phyloP scores from a whole-genome alignment of 2,329 filamentous ascomycete genomes.

The Escovopsis sp. region DNA sequence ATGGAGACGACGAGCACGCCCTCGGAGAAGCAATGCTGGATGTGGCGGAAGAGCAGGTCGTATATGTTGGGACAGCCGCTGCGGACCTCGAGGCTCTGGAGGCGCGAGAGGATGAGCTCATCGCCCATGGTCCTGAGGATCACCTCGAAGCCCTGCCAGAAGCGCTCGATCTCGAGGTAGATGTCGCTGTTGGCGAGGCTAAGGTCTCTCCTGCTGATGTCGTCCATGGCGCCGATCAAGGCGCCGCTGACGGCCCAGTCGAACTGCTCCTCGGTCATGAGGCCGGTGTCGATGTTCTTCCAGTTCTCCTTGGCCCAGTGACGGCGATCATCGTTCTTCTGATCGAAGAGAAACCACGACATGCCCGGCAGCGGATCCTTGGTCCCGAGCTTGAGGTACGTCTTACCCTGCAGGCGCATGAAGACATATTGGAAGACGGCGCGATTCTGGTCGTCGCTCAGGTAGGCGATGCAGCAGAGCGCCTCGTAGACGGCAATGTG shows the following conservation, averaged over 20 bases:
- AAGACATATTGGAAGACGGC: slow-evolving; percentile 70
- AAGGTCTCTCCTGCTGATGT: slow-evolving; percentile 37
- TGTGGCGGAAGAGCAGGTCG: slow-evolving; percentile 42
- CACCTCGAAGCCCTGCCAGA: slow-evolving; percentile 65
- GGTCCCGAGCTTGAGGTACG: slow-evolving; percentile 59
- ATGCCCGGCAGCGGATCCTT: slow-evolving; percentile 67
- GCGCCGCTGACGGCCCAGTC: slow-evolving; percentile 74
- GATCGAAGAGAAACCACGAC: slow-evolving; percentile 64
- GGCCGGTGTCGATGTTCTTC: slow-evolving; percentile 37
- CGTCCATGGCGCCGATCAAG: slow-evolving; percentile 50
- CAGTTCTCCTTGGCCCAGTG: slow-evolving; percentile 25
- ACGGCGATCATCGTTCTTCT: slow-evolving; percentile 40
- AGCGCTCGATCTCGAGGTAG: slow-evolving; percentile 42
- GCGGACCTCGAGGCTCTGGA: slow-evolving; percentile 66
- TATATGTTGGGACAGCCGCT: slow-evolving; percentile 46
- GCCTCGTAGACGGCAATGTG: slow-evolving; percentile 78
- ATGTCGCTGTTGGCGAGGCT: slow-evolving; percentile 16
- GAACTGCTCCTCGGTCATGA: slow-evolving; percentile 59
- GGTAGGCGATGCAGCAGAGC: slow-evolving; percentile 68
- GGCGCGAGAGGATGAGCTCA: slow-evolving; percentile 59
- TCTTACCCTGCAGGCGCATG: slow-evolving; percentile 54
- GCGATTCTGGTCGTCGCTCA: slow-evolving; percentile 40
- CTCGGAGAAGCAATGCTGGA: slow-evolving; percentile 33
- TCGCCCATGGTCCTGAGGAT: slow-evolving; percentile 63
- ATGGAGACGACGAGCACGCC: slow-evolving; percentile 54